Base-by-base conservation (phyloP, 2,329 filamentous ascomycete genomes). In the Aphanocladium album region DNA sequence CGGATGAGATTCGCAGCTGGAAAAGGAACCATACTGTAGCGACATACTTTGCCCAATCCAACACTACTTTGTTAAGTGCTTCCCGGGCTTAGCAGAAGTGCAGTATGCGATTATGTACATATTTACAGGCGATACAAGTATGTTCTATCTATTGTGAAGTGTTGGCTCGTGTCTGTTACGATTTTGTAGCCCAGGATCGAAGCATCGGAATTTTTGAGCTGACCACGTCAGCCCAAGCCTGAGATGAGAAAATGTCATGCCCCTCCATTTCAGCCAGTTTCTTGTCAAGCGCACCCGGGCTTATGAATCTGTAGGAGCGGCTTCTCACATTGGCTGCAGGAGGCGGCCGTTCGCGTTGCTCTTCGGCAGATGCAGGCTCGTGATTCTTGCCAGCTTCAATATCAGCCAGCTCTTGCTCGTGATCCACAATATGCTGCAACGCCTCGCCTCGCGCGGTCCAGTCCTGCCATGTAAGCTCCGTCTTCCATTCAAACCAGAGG, bases 391-490 rank as follows among this genome's bases (percentile, higher is more conserved):
- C 57, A 7, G 57, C 60, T 51, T 73, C 69, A 57, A 67, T 61
- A 53, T 69, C 64, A 7, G 64, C 66, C 35, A 73, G 61, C 9
- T 46, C 58, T 60, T 68, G 71, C 67, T 82, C 80, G 12, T 70
- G 64, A 47, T 77, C 69, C 6, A 76, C 70, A 25, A 82, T 70
- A 37, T 73, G 63, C 60, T 75, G 66, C 58, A 81, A 64, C 6
- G 79, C 79, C 25, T 66, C 64, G 2, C 74, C 74, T 30, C 77
- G 70, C 8, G 78, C 79, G 23, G 74, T 62, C 70, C 74, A 72
- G 60, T 82, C 76, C 16, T 65, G 64, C 67, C 69, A 71, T 46
- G 72, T 69, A 9, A 47, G 62, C 5, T 73, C 68, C 17, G 78
- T 64, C 60, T 69, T 67, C 30, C 62, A 64, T 41, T 70, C 68